Conservation (phyloP, 1,139 yeast species). For the Saccharomyces hybrid region DNA sequence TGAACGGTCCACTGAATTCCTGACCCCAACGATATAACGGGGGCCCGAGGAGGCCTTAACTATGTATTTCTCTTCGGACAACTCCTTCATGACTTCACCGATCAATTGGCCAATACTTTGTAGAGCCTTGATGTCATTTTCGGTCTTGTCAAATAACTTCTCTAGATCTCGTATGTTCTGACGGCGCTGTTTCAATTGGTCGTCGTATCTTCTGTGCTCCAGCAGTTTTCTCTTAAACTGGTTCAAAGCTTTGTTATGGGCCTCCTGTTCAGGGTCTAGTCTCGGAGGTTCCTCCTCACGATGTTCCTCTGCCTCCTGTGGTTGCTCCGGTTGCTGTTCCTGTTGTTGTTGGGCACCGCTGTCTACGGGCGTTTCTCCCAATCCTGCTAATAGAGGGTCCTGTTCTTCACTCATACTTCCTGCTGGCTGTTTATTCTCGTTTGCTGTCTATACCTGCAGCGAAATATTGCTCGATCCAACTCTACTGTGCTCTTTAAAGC, state of each 20-base stretch:
- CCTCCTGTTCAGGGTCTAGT: conserved; percentile 50
- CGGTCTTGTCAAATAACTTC: conserved; percentile 83
- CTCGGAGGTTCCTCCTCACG: conserved; percentile 15
- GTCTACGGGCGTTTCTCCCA: conserved; percentile 34
- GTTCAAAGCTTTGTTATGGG: conserved; percentile 70
- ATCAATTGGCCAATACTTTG: conserved; percentile 97
- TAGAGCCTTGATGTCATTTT: conserved; percentile 91
- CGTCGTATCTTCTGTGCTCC: conserved; percentile 94
- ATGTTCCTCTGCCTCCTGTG: conserved; percentile 12
- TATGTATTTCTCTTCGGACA: conserved; percentile 90
- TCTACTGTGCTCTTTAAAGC: background rate
- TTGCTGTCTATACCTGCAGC: background rate
- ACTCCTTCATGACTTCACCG: conserved; percentile 93
- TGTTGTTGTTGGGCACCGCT: conserved; percentile 2
- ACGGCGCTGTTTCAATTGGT: conserved; percentile 78
- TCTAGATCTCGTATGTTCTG: conserved; percentile 78
- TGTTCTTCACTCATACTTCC: conserved; percentile 52
- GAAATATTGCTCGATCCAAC: background rate
- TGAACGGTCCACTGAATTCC: conserved; percentile 83
- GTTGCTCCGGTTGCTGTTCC: conserved; percentile 5
- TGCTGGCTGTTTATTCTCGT: too few species aligned
- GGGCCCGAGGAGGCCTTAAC: conserved; percentile 98
- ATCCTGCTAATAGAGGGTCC: conserved; percentile 69
- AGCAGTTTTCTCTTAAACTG: conserved; percentile 79
- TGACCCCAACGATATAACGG: conserved; percentile 93